Base-by-base conservation (phyloP, 2,329 filamentous ascomycete genomes). In the Colletotrichum salicis region DNA sequence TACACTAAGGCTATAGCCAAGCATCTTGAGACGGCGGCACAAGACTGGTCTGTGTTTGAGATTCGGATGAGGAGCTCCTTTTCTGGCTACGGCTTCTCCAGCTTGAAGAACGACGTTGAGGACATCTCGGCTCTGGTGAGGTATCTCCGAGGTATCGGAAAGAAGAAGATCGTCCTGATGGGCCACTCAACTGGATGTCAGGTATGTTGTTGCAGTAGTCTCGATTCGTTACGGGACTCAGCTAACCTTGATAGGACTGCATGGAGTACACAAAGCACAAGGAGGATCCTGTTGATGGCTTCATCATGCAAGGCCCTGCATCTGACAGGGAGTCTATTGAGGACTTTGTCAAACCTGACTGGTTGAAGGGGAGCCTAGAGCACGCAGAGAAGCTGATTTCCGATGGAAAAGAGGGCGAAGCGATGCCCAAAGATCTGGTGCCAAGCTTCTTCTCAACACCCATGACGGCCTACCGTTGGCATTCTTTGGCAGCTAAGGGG, bases 251-350 rank as follows among this genome's bases (percentile, higher is more conserved):
- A 2, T 52, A 90, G 87, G 88, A 90, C 75, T 88, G 86, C 72
- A 86, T 90, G 80, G 86, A 87, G 74, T 90, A 90, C 67, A 82
- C 82, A 24, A 80, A 84, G 64, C 78, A 79, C 60, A 84, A 84
- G 73, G 76, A 84, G 45, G 77, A 77, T 6, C 87, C 89, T 0
- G 83, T 97, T 1, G 90, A 96, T 71, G 95, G 92, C 45, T 91
- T 91, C 60, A 92, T 97, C 56, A 83, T 97, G 66, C 95, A 97
- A 80, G 94, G 92, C 0, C 91, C 93, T 0, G 91, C 95, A 4
- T 94, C 90, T 1, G 94, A 97, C 79, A 87, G 94, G 35, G 92
- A 97, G 79, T 88, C 87, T 0, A 77, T 93, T 12, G 81, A 81
- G 3, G 77, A 82, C 4, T 78, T 87, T 7, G 82, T 89, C 61